Conservation (phyloP, 352 stramenopile species). For the Phytopythium helicoides region DNA sequence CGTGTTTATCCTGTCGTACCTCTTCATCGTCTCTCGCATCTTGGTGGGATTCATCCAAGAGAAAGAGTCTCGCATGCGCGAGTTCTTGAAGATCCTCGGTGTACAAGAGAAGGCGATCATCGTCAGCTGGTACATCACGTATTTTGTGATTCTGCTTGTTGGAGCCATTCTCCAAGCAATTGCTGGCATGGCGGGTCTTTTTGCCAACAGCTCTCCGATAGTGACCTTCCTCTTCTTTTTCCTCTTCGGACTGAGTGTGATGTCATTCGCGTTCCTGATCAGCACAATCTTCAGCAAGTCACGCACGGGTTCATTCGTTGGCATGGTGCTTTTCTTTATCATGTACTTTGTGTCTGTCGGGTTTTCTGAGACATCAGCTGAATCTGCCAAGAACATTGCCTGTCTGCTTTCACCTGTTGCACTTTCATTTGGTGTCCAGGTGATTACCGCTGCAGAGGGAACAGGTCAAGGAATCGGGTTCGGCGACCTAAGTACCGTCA, state of each 20-base stretch:
- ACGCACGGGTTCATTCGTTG: slow-evolving; percentile 56
- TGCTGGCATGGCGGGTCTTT: slow-evolving; percentile 37
- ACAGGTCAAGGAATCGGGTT: slow-evolving; percentile 36
- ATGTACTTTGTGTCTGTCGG: slow-evolving; percentile 64
- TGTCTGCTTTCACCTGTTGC: slow-evolving; percentile 59
- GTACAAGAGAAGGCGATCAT: slow-evolving; percentile 72
- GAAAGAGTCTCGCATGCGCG: slow-evolving; percentile 86
- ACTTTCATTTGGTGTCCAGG: slow-evolving; percentile 57
- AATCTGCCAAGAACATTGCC: slow-evolving; percentile 37
- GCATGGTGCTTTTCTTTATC: slow-evolving; percentile 85
- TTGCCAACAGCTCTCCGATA: slow-evolving; percentile 32
- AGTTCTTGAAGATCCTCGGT: slow-evolving; percentile 90
- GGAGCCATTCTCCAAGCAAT: slow-evolving; percentile 50
- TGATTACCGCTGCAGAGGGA: slow-evolving; percentile 48
- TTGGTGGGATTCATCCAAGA: slow-evolving; percentile 86
- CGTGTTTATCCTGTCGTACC: slow-evolving; percentile 88
- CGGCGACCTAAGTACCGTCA: slow-evolving; percentile 26
- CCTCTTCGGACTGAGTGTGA: slow-evolving; percentile 46
- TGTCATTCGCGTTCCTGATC: slow-evolving; percentile 55
- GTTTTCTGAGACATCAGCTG: slow-evolving; percentile 20
- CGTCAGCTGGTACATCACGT: slow-evolving; percentile 82
- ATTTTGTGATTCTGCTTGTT: slow-evolving; percentile 77
- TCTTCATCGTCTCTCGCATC: slow-evolving; percentile 83
- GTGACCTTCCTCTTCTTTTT: slow-evolving; percentile 82
- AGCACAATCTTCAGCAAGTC: slow-evolving; percentile 74